Percentiles rank a stretch among this genome's conserved stretches.
Conservation (phyloP, 2,329 filamentous ascomycete genomes). For the Chaetomiaceae sp. region DNA sequence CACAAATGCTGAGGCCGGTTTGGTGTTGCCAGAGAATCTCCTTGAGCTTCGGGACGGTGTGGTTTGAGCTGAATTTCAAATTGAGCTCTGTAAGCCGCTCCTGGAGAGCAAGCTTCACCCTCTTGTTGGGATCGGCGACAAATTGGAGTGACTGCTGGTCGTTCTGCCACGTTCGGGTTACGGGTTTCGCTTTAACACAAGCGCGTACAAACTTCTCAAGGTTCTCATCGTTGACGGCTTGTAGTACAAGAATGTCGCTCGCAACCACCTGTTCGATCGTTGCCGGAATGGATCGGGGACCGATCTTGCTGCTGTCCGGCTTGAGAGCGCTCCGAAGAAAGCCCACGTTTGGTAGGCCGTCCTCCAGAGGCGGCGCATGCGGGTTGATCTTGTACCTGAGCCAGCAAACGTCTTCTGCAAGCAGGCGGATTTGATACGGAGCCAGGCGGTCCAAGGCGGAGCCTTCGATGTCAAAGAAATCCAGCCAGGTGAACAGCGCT, state of each 20-base stretch:
- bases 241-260: not conserved
- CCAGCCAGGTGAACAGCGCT: slow-evolving; percentile 16
- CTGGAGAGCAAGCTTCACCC: not conserved
- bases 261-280: not conserved
- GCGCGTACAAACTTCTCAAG: not conserved
- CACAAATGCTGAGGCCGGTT: not conserved
- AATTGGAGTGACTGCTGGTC: not conserved
- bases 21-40: slow-evolving; percentile 13
- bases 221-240: not conserved
- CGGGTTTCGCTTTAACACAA: not conserved
- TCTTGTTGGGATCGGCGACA: not conserved
- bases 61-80: not conserved
- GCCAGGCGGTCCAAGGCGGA: not conserved
- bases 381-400: slow-evolving; percentile 10
- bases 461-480: slow-evolving; percentile 12
- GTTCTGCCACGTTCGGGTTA: not conserved
- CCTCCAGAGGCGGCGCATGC: not conserved
- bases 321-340: not conserved
- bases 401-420: slow-evolving; percentile 11
- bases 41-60: not conserved
- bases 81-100: slow-evolving; percentile 9
- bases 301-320: not conserved
- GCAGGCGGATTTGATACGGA: not conserved
- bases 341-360: too few relatives aligned
- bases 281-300: not conserved